Base-by-base conservation (phyloP, 2,329 filamentous ascomycete species). In the Stagonosporopsis cucurbitacearum region DNA sequence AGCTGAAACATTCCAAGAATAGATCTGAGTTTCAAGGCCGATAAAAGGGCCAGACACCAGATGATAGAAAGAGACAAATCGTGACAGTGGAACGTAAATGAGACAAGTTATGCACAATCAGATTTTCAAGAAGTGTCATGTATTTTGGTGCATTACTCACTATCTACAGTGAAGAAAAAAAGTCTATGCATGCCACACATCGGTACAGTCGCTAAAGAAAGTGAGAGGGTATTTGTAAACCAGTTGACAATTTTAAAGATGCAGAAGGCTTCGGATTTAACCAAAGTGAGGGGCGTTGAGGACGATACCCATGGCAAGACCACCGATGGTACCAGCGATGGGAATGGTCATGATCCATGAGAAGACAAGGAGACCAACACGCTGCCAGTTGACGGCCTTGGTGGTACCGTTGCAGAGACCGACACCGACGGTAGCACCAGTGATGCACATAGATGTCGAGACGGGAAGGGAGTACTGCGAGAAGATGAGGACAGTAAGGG, bases 371-470 rank as follows among this genome's bases (percentile, higher is more conserved):
- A 91, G 84, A 37, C 82, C 84, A 9, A 92, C 86, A 72, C 88
- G 86, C 76, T 91, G 73, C 64, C 66, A 92, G 82, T 92, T 92
- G 67, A 92, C 86, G 1, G 89, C 88, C 77, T 86, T 88, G 55
- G 85, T 60, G 25, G 83, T 86, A 30, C 88, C 88, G 72, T 91
- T 92, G 82, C 88, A 91, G 19, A 92, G 85, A 70, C 88, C 89
- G 44, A 92, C 89, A 57, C 89, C 89, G 40, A 92, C 87, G 0
- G 88, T 92, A 23, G 89, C 89, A 50, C 90, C 89, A 13, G 89
- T 92, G 74, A 92, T 91, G 74, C 89, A 92, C 89, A 74, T 74
- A 44, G 73, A 73, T 9, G 74, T 92, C 0, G 89, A 92, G 25
- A 92, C 89, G 33, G 89, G 89, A 0, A 92, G 86, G 1, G 84